Evolutionary conservation across 2,329 filamentous ascomycete species (phyloP), one percentile per base, ranked within the genome.

Genomic region (Aureobasidium subglaciale): DNA sequence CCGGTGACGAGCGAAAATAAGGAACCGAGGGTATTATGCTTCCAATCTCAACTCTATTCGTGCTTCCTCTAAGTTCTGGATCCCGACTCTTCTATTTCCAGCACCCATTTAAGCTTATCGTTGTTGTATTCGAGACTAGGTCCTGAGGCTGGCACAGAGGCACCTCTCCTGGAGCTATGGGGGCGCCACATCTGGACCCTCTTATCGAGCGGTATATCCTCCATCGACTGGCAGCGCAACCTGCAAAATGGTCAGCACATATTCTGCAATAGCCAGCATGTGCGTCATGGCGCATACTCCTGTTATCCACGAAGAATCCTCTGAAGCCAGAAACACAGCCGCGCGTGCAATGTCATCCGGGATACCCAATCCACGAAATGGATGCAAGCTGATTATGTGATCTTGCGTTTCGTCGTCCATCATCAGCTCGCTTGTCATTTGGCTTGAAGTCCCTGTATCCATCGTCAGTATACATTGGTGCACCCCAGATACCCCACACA

Each of bases 321-420:
- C 61, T 18, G 57, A 60, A 3, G 59, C 61, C 18, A 62, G 57
- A 30, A 62, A 62, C 13, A 62, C 59, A 13, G 59, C 59, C 27
- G 56, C 61, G 18, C 56, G 54, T 25, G 61, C 61, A 10, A 60
- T 37, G 38, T 61, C 61, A 20, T 60, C 57, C 18, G 55, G 55
- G 25, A 52, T 56, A 0, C 64, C 67, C 50, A 68, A 59, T 1
- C 67, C 64, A 4, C 70, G 67, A 25, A 70, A 64, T 7, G 68
- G 67, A 63, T 70, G 67, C 25, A 64, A 62, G 34, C 56, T 61
- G 40, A 65, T 58, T 32, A 68, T 61, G 22, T 62, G 57, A 29
- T 55, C 59, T 34, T 61, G 62, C 5, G 59, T 60, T n/a, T 60
- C 62, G 4, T 60, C 59, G 55, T 69, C 64, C 32, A 62, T 66